phyloP scores from a whole-genome alignment of 2,329 filamentous ascomycete genomes.

The Akanthomyces lecanii region DNA sequence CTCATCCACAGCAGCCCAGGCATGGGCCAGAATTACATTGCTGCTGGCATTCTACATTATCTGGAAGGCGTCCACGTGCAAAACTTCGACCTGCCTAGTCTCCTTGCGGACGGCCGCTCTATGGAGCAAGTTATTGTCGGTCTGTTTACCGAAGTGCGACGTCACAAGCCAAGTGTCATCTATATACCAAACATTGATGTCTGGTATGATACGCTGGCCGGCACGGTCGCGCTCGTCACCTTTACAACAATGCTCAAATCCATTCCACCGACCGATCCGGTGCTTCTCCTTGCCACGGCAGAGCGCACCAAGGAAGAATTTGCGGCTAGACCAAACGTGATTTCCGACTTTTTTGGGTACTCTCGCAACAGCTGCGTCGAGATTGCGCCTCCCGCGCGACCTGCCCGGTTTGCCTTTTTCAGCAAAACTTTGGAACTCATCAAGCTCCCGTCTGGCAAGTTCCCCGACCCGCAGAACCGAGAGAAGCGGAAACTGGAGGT shows the following conservation, averaged over 20 bases:
- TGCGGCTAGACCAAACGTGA: conserved; percentile 48
- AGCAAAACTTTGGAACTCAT: conserved; percentile 69
- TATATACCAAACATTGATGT: conserved; percentile 87
- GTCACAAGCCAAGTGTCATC: conserved; percentile 93
- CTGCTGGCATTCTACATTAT: conserved; percentile 79
- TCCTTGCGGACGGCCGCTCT: conserved; percentile 78
- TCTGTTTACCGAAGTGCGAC: conserved; percentile 85
- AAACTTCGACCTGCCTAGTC: conserved; percentile 83
- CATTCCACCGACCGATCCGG: conserved; percentile 83
- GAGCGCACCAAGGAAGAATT: conserved; percentile 64
- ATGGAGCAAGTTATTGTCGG: conserved; percentile 86
- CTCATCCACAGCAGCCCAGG: conserved; percentile 77
- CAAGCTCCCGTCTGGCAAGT: conserved; percentile 73
- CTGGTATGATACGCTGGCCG: conserved; percentile 67
- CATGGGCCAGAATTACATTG: conserved; percentile 92
- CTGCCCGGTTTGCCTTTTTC: conserved; percentile 76
- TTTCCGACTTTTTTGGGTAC: conserved; percentile 79
- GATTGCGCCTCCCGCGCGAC: conserved; percentile 61
- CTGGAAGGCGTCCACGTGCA: conserved; percentile 94
- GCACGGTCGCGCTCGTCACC: conserved; percentile 68
- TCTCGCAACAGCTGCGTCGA: conserved; percentile 73
- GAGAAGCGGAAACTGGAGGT: conserved; percentile 80
- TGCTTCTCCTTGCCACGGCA: conserved; percentile 81
- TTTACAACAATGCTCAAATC: conserved; percentile 79
- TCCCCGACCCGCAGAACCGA: conserved; percentile 79